Base-by-base conservation (phyloP, 2,329 filamentous ascomycete species). In the Cyclaneusma minus region DNA sequence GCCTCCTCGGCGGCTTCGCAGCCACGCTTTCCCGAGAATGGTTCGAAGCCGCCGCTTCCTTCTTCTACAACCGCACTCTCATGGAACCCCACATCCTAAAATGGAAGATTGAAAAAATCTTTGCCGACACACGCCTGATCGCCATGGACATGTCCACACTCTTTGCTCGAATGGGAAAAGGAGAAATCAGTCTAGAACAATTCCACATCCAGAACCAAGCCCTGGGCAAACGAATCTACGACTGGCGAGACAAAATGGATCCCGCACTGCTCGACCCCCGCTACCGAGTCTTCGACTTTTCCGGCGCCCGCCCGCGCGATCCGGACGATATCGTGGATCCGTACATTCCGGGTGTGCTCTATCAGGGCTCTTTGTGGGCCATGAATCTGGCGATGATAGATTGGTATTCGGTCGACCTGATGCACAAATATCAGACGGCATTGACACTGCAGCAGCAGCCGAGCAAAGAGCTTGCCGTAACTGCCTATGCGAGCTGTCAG, bases 121-220 rank as follows among this genome's bases (percentile, higher is more conserved):
- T 74, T 16, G 68, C 78, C 1, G 61, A 64, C 16, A 61, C 80
- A 28, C 69, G 81, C 9, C 55, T 85, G 9, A 68, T 91, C 16
- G 80, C 78, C 2, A 71, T 78, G 45, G 82, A 93, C 31, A 78
- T 91, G 55, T 74, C 82, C 2, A 62, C 77, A 8, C 58, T 94
- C 3, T 83, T 85, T 45, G 73, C 79, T 1, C 68, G 64, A 35
- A 67, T 72, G 22, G 67, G 64, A 15, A 69, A 68, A 33, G 66
- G 69, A 8, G 62, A 73, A 32, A 64, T 91, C 24, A 56, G 60
- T 0, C 57, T 64, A 4, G 65, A 78, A 17, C 63, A 70, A 7
- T 92, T 87, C 42, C 49, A 59, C 14, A 44, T 45, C 3, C 70
- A 84, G 40, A 72, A 81, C 38, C 49, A 58, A 13, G 45, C 52